phyloP scores from a whole-genome alignment of 1,284 basidiomycete species.

The Golubevia sp. region DNA sequence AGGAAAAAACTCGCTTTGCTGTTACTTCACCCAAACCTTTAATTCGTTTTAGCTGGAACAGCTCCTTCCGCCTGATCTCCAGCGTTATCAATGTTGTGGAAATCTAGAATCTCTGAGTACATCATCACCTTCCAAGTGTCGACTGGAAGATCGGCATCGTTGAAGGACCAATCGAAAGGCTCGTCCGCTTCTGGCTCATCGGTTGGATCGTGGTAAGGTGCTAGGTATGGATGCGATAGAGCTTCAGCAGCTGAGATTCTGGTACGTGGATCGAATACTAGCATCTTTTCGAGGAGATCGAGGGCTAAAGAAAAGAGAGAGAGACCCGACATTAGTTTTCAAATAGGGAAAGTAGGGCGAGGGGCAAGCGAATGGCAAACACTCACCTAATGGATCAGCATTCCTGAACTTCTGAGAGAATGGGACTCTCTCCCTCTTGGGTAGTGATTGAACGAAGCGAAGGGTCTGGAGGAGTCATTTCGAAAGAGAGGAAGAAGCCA shows the following conservation, averaged over 20 bases:
- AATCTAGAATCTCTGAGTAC: conserved; percentile 64
- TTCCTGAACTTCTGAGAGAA: conserved; percentile 93
- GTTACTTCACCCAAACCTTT: not conserved
- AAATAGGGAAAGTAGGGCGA: conserved; percentile 21
- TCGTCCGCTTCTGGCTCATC: conserved; percentile 94
- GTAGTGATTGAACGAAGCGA: conserved; percentile 96
- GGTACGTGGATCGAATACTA: conserved; percentile 96
- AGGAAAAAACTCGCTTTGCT: too few relatives aligned
- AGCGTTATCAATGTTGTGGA: conserved; percentile 61
- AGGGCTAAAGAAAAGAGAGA: conserved; percentile 69
- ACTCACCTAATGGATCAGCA: conserved; percentile 78
- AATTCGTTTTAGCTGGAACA: conserved; percentile 1
- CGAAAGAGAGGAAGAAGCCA: not conserved
- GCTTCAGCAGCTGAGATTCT: conserved; percentile 91
- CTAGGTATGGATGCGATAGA: conserved; percentile 90
- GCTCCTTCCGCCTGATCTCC: conserved; percentile 27
- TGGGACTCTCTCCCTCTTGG: conserved; percentile 91
- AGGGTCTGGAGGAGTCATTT: conserved; percentile 73
- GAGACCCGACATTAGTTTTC: conserved; percentile 10
- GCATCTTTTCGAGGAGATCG: conserved; percentile 96
- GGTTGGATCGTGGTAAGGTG: conserved; percentile 97
- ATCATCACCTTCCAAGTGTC: conserved; percentile 94
- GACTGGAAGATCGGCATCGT: conserved; percentile 98
- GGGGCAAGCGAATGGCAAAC: not conserved
- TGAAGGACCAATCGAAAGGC: conserved; percentile 99